Base-by-base conservation (phyloP, 176 grass and related monocot genomes). In the Cymbopogon citratus region DNA sequence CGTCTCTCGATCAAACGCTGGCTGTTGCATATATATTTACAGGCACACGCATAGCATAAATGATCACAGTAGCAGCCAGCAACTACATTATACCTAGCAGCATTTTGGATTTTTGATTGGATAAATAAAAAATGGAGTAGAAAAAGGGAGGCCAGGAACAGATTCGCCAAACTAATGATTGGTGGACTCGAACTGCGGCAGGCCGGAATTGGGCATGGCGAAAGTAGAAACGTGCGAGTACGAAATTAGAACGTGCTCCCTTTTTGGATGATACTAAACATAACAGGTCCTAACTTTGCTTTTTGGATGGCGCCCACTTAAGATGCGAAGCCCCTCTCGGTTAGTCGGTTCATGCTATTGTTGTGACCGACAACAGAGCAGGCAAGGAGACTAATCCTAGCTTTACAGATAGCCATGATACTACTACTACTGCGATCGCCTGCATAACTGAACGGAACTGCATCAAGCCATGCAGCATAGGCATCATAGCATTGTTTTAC, bases 191-290 rank as follows among this genome's bases (percentile, higher is more conserved):
- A 46, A 45, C 49, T 52, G 49, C 49, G 18, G 19, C n/a, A 59
- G 56, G 29, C 72, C 63, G 66, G 28, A 81, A 74, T 76, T 48
- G 57, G 66, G 21, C 56, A 64, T 26, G 40, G 5, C 18, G 39
- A 52, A 77, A 45, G 77, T 65, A 71, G 27, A 82, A 85, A 82
- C 83, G 73, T 85, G 87, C 44, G 56, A 59, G 64, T 34, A 19
- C 16, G 9, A 48, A 62, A 60, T 18, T 87, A 51, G 75, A 69
- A 45, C 67, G 51, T 65, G 21, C 51, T 24, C 11, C 77, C 66
- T 36, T 74, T 66, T 84, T 78, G 40, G 81, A 61, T 2, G 54
- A 63, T 59, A 23, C 81, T 84, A 81, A 77, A 77, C 69, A 83
- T 85, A 86, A 85, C 38, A 73, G 66, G 69, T 24, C 16, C 71